Conservation (phyloP, 2,329 filamentous ascomycete genomes). For the Hypoxylon sp. region DNA sequence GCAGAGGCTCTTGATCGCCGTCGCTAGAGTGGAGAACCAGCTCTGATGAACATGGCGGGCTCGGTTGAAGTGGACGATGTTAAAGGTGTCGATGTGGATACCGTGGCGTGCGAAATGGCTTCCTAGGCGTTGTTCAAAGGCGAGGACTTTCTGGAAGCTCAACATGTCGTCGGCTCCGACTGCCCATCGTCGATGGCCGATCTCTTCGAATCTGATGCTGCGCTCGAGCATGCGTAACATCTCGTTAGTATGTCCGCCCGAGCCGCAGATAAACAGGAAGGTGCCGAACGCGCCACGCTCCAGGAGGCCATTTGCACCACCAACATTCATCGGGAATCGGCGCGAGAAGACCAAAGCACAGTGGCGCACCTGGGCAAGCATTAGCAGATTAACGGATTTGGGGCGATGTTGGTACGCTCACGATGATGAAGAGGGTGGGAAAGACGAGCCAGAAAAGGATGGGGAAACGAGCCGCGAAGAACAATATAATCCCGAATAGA, state of each 20-base stretch:
- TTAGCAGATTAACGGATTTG: slow-evolving; percentile 17
- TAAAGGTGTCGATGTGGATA: slow-evolving; percentile 62
- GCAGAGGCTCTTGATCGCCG: slow-evolving; percentile 73
- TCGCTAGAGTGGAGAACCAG: slow-evolving; percentile 77
- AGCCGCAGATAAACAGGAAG: slow-evolving; percentile 86
- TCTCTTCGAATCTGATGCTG: slow-evolving; percentile 62
- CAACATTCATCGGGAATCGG: not conserved
- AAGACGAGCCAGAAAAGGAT: slow-evolving; percentile 4
- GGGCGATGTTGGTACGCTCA: slow-evolving; percentile 1
- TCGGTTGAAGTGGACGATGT: slow-evolving; percentile 76
- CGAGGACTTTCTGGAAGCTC: slow-evolving; percentile 76
- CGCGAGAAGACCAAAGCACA: not conserved
- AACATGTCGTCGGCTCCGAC: slow-evolving; percentile 81
- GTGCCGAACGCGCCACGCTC: slow-evolving; percentile 54
- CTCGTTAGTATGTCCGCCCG: slow-evolving; percentile 93
- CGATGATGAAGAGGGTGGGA: slow-evolving; percentile 8
- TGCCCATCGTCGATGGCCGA: slow-evolving; percentile 82
- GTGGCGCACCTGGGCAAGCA: slow-evolving; percentile 20
- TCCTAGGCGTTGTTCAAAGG: slow-evolving; percentile 52
- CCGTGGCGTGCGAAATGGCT: slow-evolving; percentile 48
- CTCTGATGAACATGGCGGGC: slow-evolving; percentile 87
- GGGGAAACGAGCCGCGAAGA: slow-evolving; percentile 2
- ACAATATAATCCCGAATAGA: not conserved
- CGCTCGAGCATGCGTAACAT: slow-evolving; percentile 85
- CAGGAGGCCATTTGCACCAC: slow-evolving; percentile 1